phyloP scores from a whole-genome alignment of 2,329 filamentous ascomycete genomes.

The Paecilomyces formosus region DNA sequence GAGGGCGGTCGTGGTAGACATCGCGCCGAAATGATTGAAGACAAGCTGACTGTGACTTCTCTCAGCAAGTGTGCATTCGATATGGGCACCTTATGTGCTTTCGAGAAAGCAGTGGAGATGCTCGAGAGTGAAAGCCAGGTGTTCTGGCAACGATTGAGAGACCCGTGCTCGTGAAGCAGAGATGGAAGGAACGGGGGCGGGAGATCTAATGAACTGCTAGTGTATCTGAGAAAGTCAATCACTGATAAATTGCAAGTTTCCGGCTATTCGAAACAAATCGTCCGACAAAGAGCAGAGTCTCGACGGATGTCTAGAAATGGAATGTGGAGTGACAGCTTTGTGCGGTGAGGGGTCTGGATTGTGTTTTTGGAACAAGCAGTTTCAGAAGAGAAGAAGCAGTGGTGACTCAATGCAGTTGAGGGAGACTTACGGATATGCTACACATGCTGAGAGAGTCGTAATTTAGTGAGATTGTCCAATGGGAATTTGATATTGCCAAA shows the following conservation, averaged over 20 bases:
- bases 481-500: neutral
- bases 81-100: neutral
- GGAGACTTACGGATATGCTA: neutral
- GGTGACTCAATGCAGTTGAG: neutral
- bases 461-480: neutral
- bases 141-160: neutral
- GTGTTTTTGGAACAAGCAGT: neutral
- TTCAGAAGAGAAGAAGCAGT: neutral
- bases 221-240: neutral
- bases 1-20: slow-evolving; percentile 45
- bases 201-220: neutral
- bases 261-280: neutral
- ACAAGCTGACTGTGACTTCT: neutral
- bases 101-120: neutral
- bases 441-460: neutral
- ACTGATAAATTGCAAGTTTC: neutral
- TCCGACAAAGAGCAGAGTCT: neutral
- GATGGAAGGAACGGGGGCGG: neutral
- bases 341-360: neutral
- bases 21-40: neutral
- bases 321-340: neutral
- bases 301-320: neutral
- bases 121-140: neutral
- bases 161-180: neutral
- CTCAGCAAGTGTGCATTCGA: neutral